phyloP scores from a whole-genome alignment of 1,284 basidiomycete species.

The Irpex rosettiformis region DNA sequence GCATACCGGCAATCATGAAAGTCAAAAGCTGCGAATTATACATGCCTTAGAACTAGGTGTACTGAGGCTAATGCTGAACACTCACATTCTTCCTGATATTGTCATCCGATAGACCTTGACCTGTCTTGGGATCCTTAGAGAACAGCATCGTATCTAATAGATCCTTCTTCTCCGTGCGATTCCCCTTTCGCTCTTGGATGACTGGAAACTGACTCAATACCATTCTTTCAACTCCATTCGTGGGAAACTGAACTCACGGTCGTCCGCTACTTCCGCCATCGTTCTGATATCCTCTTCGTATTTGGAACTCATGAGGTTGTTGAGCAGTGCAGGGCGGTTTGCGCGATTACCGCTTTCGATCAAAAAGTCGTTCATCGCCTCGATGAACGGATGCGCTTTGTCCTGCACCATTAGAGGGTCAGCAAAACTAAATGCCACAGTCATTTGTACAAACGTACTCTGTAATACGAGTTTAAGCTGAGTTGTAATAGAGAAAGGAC shows the following conservation, averaged over 20 bases:
- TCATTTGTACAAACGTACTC: constrained; percentile 14
- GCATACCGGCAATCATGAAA: constrained; percentile 48
- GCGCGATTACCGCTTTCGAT: constrained; percentile 34
- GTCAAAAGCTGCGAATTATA: constrained; percentile 40
- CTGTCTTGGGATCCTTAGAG: constrained; percentile 45
- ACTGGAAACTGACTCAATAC: constrained; percentile 23
- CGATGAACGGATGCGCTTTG: constrained; percentile 38
- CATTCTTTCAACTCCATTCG: neutral
- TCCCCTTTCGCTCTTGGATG: constrained; percentile 34
- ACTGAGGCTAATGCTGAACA: constrained; percentile 9
- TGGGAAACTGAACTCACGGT: constrained; percentile 29
- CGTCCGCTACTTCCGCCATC: constrained; percentile 38
- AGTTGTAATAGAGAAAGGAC: neutral
- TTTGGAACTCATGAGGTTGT: constrained; percentile 33
- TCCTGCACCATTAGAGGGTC: constrained; percentile 22
- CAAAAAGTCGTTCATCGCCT: constrained; percentile 43
- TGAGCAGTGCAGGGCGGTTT: constrained; percentile 34
- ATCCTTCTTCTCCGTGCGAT: constrained; percentile 40
- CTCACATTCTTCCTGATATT: constrained; percentile 31
- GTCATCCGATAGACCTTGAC: constrained; percentile 39
- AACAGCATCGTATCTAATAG: constrained; percentile 45
- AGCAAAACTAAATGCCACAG: neutral
- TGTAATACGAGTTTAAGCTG: constrained; percentile 41
- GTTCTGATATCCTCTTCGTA: constrained; percentile 37
- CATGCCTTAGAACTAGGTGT: neutral